Evolutionary conservation across 2,329 filamentous ascomycete species (phyloP), one percentile per base, ranked within the genome.

Genomic region (Uncinocarpus reesii): DNA sequence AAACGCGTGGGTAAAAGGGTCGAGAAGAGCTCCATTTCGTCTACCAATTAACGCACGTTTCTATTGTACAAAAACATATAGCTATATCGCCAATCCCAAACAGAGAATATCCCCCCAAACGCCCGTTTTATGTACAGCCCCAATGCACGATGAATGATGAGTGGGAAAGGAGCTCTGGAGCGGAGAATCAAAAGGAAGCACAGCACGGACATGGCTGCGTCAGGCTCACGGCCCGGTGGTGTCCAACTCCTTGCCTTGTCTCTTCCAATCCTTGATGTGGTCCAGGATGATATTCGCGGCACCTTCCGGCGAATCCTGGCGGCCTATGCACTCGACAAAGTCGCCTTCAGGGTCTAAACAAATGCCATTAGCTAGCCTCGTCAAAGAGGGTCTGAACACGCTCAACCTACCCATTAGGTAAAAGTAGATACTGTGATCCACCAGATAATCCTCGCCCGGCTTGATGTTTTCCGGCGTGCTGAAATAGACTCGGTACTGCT

Each of bases 341-440:
- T 98, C 89, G 16, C 90, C 90, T 58, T 96, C 89, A 0, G 92
- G 92, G 65, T 96, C 92, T 81, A 58, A 11, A 18, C 18, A n/a
- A 16, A 13, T 21, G 7, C 4, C 18, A 42, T 26, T 15, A 35
- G 20, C 45, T 32, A 49, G 47, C 42, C 3, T 11, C 7, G 15
- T 13, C 11, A n/a, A 23, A 43, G 11, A 38, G 31, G 23, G 41
- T 23, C 1, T 10, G 41, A 20, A 2, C 15, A 20, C 23, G 16
- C 15, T 20, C 13, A 42, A n/a, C 76, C 66, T 64, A 81, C 78
- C 78, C 92, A 98, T 98, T 57, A 98, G 71, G 67, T 98, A 98
- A 62, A 98, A 98, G 74, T 98, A 98, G 58, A 98, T 98, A 67
- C 88, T 95, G 71, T 98, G 92, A 66, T 98, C 92, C 10, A 98